phyloP scores from a whole-genome alignment of 108 stramenopile genomes.

The Nitzschia sp. region DNA sequence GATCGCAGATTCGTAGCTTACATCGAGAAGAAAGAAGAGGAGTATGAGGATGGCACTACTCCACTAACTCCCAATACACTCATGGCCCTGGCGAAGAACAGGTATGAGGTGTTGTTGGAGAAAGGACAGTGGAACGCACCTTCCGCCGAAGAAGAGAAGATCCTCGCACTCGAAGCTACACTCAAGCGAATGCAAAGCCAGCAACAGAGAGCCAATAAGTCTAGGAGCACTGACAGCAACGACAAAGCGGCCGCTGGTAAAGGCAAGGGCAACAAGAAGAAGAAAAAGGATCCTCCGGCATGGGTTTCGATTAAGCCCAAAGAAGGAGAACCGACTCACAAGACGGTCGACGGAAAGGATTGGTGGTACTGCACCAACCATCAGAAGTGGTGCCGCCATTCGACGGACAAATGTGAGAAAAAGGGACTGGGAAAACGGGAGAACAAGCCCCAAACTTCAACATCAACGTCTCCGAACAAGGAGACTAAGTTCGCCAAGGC shows the following conservation, averaged over 20 bases:
- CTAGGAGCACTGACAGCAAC: not conserved
- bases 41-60: slow-evolving; percentile 26
- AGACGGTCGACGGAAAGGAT: no score
- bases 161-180: slow-evolving; percentile 36
- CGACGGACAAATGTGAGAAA: no score
- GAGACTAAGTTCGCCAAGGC: no score
- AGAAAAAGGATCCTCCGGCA: no score
- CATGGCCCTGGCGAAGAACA: slow-evolving; percentile 34
- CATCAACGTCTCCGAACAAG: no score
- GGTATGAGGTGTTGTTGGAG: slow-evolving; percentile 21
- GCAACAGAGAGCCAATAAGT: not conserved
- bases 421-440: no score
- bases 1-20: slow-evolving; percentile 29
- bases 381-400: no score
- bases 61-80: slow-evolving; percentile 15
- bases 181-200: not conserved
- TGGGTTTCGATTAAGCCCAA: no score
- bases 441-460: no score
- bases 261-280: slow-evolving; percentile 10
- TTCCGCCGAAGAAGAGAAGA: slow-evolving; percentile 19
- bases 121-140: slow-evolving; percentile 5
- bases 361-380: no score
- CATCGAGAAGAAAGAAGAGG: slow-evolving; percentile 27
- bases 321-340: no score
- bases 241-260: not conserved